These are phyloP conservation scores for Lasiosphaeria miniovina DNA, from an alignment of 495 filamentous ascomycete species.

Conservation along the genomic window DNA sequence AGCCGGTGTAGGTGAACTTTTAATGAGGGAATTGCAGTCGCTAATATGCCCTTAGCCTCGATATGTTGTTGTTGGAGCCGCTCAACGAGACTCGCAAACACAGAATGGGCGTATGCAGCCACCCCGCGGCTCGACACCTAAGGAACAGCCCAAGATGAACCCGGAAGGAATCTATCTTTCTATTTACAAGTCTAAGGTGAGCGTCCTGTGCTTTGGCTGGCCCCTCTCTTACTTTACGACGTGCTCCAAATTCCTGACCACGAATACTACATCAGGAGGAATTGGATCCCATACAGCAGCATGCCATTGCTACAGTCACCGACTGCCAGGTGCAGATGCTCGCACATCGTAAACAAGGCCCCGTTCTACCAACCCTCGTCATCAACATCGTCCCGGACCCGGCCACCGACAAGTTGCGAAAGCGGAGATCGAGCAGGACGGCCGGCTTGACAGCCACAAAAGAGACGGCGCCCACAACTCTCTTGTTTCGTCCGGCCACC, in stretches of 20 bases:
- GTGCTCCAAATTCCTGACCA: slow-evolving; percentile 8
- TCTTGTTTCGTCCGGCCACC: slow-evolving; percentile 42
- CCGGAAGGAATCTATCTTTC: slow-evolving; percentile 47
- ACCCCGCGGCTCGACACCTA: slow-evolving; percentile 26
- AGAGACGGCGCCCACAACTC: slow-evolving; percentile 38
- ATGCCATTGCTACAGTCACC: slow-evolving; percentile 46
- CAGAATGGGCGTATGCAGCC: slow-evolving; percentile 25
- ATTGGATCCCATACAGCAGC: slow-evolving; percentile 47
- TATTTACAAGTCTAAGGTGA: slow-evolving; percentile 54
- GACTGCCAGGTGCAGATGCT: slow-evolving; percentile 51
- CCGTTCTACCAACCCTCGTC: slow-evolving; percentile 47
- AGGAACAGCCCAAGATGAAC: slow-evolving; percentile 25
- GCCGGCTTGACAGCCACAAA: slow-evolving; percentile 44
- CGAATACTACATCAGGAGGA: slow-evolving; percentile 39
- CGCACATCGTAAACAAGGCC: slow-evolving; percentile 53
- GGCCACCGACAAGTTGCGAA: slow-evolving; percentile 49
- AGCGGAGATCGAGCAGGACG: slow-evolving; percentile 55
- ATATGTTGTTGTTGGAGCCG: slow-evolving; percentile 44
- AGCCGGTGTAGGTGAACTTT: neutral
- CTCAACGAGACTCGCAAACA: slow-evolving; percentile 20
- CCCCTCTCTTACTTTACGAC: neutral
- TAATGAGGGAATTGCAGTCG: neutral
- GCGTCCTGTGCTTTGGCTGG: slow-evolving; percentile 7
- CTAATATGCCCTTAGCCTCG: slow-evolving; percentile 36
- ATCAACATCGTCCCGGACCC: slow-evolving; percentile 52